These are phyloP conservation scores for Phaeosphaeriaceae sp. DNA, from an alignment of 2,329 filamentous ascomycete species.

Conservation along the genomic window DNA sequence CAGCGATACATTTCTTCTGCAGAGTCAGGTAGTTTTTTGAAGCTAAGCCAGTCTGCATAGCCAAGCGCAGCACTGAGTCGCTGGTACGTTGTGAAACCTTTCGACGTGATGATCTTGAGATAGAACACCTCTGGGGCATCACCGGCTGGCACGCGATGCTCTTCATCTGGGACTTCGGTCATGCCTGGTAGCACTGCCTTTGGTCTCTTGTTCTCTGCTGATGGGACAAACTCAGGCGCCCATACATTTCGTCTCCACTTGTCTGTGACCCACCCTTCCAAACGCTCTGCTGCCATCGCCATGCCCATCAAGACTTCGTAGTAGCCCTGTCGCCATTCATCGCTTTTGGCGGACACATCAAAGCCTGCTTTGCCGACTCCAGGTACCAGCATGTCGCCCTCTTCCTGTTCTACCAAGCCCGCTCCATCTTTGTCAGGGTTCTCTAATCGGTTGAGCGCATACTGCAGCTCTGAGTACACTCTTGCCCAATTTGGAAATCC, in stretches of 20 bases:
- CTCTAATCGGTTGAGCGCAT: slow-evolving; percentile 71
- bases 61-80: slow-evolving; percentile 80
- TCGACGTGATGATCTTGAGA: slow-evolving; percentile 78
- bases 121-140: slow-evolving; percentile 76
- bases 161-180: slow-evolving; percentile 71
- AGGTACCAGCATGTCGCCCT: slow-evolving; percentile 53
- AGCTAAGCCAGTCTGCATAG: slow-evolving; percentile 85
- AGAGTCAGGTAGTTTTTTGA: slow-evolving; percentile 69
- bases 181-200: slow-evolving; percentile 72
- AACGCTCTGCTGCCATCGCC: slow-evolving; percentile 77
- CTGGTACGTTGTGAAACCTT: slow-evolving; percentile 79
- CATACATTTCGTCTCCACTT: slow-evolving; percentile 67
- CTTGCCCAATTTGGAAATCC: slow-evolving; percentile 73
- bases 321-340: slow-evolving; percentile 86
- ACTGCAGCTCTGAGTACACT: slow-evolving; percentile 66
- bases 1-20: slow-evolving; percentile 76
- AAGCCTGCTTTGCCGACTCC: slow-evolving; percentile 58
- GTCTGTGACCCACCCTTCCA: slow-evolving; percentile 81
- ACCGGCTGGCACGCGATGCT: slow-evolving; percentile 75
- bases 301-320: slow-evolving; percentile 80
- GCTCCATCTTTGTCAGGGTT: slow-evolving; percentile 71
- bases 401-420: slow-evolving; percentile 64
- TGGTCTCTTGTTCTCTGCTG: slow-evolving; percentile 83
- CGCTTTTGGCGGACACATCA: slow-evolving; percentile 76
- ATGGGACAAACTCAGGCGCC: slow-evolving; percentile 74